These are phyloP conservation scores for Knufia petricola DNA, from an alignment of 2,329 filamentous ascomycete genomes.

Conservation along the genomic window DNA sequence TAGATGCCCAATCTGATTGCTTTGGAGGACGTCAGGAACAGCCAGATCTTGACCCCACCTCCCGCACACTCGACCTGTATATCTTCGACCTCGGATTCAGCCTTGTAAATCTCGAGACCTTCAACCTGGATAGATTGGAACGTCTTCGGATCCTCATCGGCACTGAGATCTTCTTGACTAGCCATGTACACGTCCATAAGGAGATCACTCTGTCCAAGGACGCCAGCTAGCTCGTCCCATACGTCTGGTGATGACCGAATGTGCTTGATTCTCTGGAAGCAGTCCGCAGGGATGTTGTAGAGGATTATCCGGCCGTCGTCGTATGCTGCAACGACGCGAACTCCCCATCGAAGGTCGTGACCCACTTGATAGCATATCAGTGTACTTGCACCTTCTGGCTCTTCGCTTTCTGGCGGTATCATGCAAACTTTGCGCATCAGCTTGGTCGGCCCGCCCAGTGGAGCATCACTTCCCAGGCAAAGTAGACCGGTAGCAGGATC, in stretches of 20 bases:
- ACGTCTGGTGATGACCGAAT: constrained; percentile 12
- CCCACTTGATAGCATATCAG: constrained; percentile 49
- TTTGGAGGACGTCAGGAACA: constrained; percentile 15
- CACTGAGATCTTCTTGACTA: background rate
- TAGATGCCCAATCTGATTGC: constrained; percentile 16
- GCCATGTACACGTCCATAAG: constrained; percentile 18
- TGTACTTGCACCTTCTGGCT: constrained; percentile 25
- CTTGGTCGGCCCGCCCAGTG: constrained; percentile 47
- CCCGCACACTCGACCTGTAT: constrained; percentile 17
- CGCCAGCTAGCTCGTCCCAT: constrained; percentile 18
- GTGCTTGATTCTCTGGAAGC: constrained; percentile 31
- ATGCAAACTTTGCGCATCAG: constrained; percentile 52
- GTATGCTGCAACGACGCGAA: constrained; percentile 51
- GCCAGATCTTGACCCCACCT: constrained; percentile 19
- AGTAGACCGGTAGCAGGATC: constrained; percentile 49
- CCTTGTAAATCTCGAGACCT: constrained; percentile 12
- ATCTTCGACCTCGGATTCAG: constrained; percentile 16
- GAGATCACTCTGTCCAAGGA: constrained; percentile 20
- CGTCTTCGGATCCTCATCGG: background rate
- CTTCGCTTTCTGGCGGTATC: constrained; percentile 28
- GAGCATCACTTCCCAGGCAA: constrained; percentile 53
- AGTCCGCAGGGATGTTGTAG: constrained; percentile 52
- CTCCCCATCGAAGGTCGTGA: constrained; percentile 47
- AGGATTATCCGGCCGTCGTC: constrained; percentile 42
- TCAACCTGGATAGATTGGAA: constrained; percentile 11